Evolutionary conservation across 331 rosid genomes (phyloP), one percentile per base, ranked within the genome.

Genomic region (Erythrophleum ivorense): DNA sequence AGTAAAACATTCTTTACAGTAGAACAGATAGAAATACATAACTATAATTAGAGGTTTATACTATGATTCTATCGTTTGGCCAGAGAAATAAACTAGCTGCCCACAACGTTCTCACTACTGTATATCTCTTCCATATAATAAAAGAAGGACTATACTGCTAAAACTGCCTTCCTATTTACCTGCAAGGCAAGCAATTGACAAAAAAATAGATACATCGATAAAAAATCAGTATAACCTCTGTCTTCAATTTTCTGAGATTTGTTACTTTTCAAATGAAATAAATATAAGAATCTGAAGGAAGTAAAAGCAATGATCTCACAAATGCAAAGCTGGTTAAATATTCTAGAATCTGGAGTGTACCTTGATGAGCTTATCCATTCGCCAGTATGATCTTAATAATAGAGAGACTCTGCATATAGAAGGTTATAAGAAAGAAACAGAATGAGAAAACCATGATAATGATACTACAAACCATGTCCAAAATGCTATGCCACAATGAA

Each of bases 341-440:
- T 29, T 6, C 7, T 45, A 70, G 57, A 57, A 15, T 73, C 48
- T 53, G 73, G 65, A 63, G 65, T 45, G 36, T 89, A 94, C 97
- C 95, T 88, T 82, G 73, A 69, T 82, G 84, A 84, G 78, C 40
- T 76, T 76, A 72, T 80, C 65, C 71, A 75, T 81, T 43, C 79
- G 87, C 81, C 83, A 73, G 53, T 65, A 79, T 59, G 83, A 43
- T 81, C 85, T 87, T 85, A 93, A 85, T 95, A 95, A 82, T 95
- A 90, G 83, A 93, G 98, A 91, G 96, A 88, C 77, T 96, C 98
- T 95, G 84, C 71, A 75, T 40, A 77, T 4, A 76, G 24, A 73
- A 46, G 65, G 19, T 64, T 49, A 53, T 69, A 80, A 73, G 80
- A 48, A 13, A 71, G 5, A 29, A 29, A 36, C 14, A 2, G 13